Evolutionary conservation across 1,139 yeast genomes (phyloP), one percentile per base, ranked within the genome.

Genomic region (Suhomyces anneliseae): DNA sequence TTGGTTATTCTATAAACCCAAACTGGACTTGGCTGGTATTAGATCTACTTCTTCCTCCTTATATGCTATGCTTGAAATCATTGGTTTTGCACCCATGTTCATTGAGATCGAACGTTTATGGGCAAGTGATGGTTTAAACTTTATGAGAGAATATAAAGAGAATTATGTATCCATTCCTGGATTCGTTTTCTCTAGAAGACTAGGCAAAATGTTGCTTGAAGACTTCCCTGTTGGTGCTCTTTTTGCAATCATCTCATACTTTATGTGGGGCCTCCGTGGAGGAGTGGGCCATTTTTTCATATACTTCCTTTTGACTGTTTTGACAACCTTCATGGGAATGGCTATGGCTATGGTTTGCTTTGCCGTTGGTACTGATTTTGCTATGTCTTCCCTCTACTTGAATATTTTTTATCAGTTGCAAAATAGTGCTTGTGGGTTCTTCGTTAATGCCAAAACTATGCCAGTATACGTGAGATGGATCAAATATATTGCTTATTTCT

Each of bases 401-500:
- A 62, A 61, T 38, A 46, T 57, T 32, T 53, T 60, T 37, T 62
- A 61, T 43, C 66, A 62, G 39, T 44, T 62, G 26, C 65, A 62
- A 43, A 62, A 62, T 39, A 60, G 61, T 42, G 65, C 65, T 1
- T 60, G 64, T 50, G 66, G 66, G 1, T 62, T 54, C 47, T 62
- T 62, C 45, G 63, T 60, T 29, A 62, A 62, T 45, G 56, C 65
- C 4, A 52, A 53, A n/a, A 54, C 61, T 0, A 56, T 61, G 61
- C 66, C 66, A 1, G 63, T 61, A 3, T 62, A 62, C 41, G 65
- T 62, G 7, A 52, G 64, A 10, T 62, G 66, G 66, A 49, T 57
- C 24, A 62, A 62, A 44, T 62, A 61, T 38, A 38, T 60, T 38
- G 64, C 66, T 2, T 60, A 54, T 40, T 61, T 61, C 38, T 62